Evolutionary conservation across 164 flowering plant genomes (phyloP).

Genomic region (Protea cynaroides): DNA sequence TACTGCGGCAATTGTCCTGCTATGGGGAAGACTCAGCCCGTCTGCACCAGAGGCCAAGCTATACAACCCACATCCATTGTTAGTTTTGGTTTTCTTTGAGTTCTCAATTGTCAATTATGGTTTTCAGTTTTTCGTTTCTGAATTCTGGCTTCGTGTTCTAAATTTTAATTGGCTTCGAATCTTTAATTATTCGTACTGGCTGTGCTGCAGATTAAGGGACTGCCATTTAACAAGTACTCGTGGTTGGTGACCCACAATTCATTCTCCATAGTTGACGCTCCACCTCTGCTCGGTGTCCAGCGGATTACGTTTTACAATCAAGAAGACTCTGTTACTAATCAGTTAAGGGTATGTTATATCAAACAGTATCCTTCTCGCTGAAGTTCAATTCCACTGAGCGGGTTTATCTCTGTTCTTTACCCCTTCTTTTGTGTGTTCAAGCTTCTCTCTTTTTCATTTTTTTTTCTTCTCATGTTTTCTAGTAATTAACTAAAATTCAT

Average conservation of each 20-base stretch:
- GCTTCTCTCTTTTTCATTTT: neutral
- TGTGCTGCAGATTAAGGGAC: slow-evolving; percentile 50
- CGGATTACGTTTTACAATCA: slow-evolving; percentile 90
- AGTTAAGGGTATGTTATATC: slow-evolving; percentile 47
- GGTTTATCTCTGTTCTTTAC: too few relatives aligned
- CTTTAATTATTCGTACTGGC: neutral
- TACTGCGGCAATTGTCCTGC: slow-evolving; percentile 91
- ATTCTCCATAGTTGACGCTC: slow-evolving; percentile 79
- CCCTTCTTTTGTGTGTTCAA: too few relatives aligned
- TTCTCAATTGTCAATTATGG: neutral
- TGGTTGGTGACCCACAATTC: slow-evolving; percentile 96
- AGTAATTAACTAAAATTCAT: neutral
- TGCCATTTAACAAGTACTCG: slow-evolving; percentile 93
- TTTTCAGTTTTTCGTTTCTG: neutral
- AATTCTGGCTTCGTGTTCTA: neutral
- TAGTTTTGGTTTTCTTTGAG: slow-evolving; percentile 5
- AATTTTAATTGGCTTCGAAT: neutral
- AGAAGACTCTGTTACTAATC: slow-evolving; percentile 89
- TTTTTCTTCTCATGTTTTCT: neutral
- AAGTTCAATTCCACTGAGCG: neutral
- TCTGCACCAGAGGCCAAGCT: slow-evolving; percentile 81
- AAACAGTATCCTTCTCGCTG: slow-evolving; percentile 5
- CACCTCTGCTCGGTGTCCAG: slow-evolving; percentile 56
- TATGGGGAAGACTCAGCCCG: slow-evolving; percentile 49
- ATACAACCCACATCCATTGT: slow-evolving; percentile 66